Base-by-base conservation (phyloP, 805 yeast genomes). In the Wickerhamomyces hampshirensis region DNA sequence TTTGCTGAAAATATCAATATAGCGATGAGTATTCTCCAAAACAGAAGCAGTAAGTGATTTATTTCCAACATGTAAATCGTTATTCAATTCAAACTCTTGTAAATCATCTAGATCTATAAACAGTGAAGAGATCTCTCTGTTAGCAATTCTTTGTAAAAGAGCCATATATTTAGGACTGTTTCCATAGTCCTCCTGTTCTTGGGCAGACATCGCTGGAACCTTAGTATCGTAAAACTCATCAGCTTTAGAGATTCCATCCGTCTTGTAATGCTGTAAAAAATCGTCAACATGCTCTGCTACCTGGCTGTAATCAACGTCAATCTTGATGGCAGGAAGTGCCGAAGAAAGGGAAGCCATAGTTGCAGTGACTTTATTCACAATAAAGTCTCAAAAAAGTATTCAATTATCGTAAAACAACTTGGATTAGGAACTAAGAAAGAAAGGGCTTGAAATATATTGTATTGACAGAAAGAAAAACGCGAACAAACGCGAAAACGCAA, bases 81-180 rank as follows among this genome's bases (percentile, higher is more conserved):
- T 67, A 56, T 45, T 60, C 60, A 71, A 71, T 52, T 85, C 93
- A 59, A 72, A 93, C 28, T 68, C 66, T 47, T 75, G 75, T 39
- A 93, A 63, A 60, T 93, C 99, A 58, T 93, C 95, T 34, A 93
- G 68, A 42, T 87, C 96, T 31, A 93, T 70, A 37, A 66, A 67
- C 15, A 93, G 52, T 1, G 87, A 75, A 23, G 83, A 67, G 19
- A 68, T 44, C 47, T 89, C 88, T 53, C 98, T 75, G 59, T 94
- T 87, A 40, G 97, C 88, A 23, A 93, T 72, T 47, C 77, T 66
- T 55, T 87, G 96, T 31, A 93, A 65, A 5, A 83, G 47, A 23
- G 65, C 66, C 78, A 83, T 65, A 62, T 93, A 93, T 59, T 93
- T 93, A 17, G 83, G 80, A 23, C 80, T 81, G 26, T 53, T 56